Evolutionary conservation across 208 protist species (phyloP).

Genomic region (Trypanosoma grayi): DNA sequence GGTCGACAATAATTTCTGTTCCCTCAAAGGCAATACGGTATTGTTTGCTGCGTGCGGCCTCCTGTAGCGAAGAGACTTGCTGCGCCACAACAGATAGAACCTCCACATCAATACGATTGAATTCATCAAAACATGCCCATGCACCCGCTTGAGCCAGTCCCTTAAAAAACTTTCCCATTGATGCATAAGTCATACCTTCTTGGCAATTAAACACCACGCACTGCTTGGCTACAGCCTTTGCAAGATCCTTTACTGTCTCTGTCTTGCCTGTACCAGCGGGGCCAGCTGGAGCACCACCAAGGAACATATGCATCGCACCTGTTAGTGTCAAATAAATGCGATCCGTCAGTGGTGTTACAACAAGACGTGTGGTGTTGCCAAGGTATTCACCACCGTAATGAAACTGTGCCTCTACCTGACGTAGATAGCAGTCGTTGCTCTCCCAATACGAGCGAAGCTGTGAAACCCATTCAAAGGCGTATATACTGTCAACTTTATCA

Average conservation of each 20-base stretch:
- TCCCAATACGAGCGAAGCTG: conserved; percentile 97
- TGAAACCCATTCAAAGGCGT: conserved; percentile 96
- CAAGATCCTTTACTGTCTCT: conserved; percentile 97
- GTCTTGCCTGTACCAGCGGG: conserved; percentile 96
- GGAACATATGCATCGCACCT: conserved; percentile 95
- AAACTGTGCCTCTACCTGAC: conserved; percentile 93
- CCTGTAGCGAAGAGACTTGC: conserved; percentile 95
- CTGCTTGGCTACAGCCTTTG: conserved; percentile 97
- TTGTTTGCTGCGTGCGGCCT: conserved; percentile 69
- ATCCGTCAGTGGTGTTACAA: conserved; percentile 97
- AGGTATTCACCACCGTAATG: conserved; percentile 96
- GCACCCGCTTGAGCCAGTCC: conserved; percentile 94
- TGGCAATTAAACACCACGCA: conserved; percentile 98
- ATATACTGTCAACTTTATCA: conserved; percentile 75
- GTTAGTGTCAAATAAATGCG: conserved; percentile 97
- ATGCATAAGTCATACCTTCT: conserved; percentile 95
- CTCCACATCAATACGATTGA: conserved; percentile 98
- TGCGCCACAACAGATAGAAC: conserved; percentile 96
- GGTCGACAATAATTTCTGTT: conserved; percentile 93
- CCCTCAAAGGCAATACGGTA: conserved; percentile 94
- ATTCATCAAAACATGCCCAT: conserved; percentile 99
- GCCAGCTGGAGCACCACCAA: conserved; percentile 92
- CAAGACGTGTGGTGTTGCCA: conserved; percentile 96
- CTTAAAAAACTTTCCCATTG: conserved; percentile 98
- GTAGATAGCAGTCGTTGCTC: conserved; percentile 87